phyloP scores from a whole-genome alignment of 2,329 filamentous ascomycete genomes.

The Hirsutella rhossiliensis region DNA sequence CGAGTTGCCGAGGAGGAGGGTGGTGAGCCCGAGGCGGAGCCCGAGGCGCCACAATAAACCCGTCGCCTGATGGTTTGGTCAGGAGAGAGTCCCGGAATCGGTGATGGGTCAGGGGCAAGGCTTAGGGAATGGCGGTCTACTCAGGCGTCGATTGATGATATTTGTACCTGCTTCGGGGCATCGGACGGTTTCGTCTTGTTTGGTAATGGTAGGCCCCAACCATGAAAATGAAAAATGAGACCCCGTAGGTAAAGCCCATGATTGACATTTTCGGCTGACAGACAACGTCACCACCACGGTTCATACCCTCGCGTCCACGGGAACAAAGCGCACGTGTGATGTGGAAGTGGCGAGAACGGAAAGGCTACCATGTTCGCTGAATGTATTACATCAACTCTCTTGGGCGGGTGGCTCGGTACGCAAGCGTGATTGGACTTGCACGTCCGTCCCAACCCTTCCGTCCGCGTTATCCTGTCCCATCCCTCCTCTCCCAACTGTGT shows the following conservation, averaged over 20 bases:
- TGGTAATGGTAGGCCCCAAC: constrained; percentile 24
- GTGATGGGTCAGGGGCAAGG: constrained; percentile 5
- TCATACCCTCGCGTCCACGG: too few relatives aligned
- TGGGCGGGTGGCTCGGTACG: too few relatives aligned
- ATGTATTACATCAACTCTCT: too few relatives aligned
- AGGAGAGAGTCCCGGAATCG: constrained; percentile 9
- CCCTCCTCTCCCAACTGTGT: background rate
- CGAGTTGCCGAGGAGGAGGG: constrained; percentile 45
- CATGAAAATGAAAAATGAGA: constrained; percentile 24
- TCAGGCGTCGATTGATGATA: constrained; percentile 28
- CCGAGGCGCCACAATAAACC: constrained; percentile 22
- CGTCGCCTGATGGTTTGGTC: background rate
- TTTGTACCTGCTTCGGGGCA: constrained; percentile 27
- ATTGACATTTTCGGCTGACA: too few relatives aligned
- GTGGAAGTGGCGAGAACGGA: too few relatives aligned
- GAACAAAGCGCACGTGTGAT: too few relatives aligned
- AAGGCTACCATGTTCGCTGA: too few relatives aligned
- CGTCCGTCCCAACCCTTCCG: background rate
- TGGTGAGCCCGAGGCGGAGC: constrained; percentile 34
- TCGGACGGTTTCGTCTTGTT: constrained; percentile 25
- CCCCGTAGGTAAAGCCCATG: constrained; percentile 12
- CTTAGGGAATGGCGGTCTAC: constrained; percentile 22
- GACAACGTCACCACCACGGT: too few relatives aligned
- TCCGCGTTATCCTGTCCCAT: background rate
- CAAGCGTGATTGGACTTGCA: background rate